A percentile compares a stretch with the other conserved stretches of the same genome.
phyloP scores from a whole-genome alignment of 2,329 filamentous ascomycete species.

The Furcasterigmium furcatum region DNA sequence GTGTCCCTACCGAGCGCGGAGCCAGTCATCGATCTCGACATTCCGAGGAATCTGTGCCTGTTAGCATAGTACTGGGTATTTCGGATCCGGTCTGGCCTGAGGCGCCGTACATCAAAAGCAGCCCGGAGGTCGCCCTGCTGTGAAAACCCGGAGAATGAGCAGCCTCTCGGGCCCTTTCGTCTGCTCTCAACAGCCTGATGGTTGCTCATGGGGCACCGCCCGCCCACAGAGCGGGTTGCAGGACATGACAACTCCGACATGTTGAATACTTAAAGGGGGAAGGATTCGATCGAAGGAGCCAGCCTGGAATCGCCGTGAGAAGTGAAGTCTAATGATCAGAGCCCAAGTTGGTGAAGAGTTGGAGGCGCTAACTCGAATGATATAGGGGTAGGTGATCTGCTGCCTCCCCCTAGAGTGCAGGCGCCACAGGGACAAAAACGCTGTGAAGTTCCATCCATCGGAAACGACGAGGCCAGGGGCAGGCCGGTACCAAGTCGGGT shows the following conservation, averaged over 20 bases:
- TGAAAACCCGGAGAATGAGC: slow-evolving; percentile 25
- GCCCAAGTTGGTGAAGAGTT: too few species aligned
- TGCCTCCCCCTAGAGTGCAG: too few species aligned
- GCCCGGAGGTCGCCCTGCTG: slow-evolving; percentile 23
- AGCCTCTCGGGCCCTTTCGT: slow-evolving; percentile 23
- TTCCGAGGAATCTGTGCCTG: slow-evolving; percentile 37
- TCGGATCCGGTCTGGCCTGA: too few species aligned
- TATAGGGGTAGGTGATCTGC: too few species aligned
- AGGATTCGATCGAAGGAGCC: too few species aligned
- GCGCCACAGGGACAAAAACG: too few species aligned
- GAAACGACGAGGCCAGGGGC: too few species aligned
- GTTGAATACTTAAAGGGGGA: slow-evolving; percentile 8
- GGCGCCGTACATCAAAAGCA: slow-evolving; percentile 33
- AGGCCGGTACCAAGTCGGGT: too few species aligned
- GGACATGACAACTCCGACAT: slow-evolving; percentile 28
- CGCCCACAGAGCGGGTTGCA: slow-evolving; percentile 23
- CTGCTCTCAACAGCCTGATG: slow-evolving; percentile 6
- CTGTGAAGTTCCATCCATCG: too few species aligned
- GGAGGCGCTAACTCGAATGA: too few species aligned
- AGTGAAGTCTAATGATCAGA: too few species aligned
- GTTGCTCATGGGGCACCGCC: slow-evolving; percentile 16
- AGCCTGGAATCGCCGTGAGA: slow-evolving; percentile 1
- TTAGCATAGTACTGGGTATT: slow-evolving; percentile 12
- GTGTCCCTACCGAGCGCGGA: slow-evolving; percentile 32
- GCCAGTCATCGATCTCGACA: slow-evolving; percentile 41